These are phyloP conservation scores for Kazachstania sp. DNA, from an alignment of 1,139 yeast species.

Conservation along the genomic window DNA sequence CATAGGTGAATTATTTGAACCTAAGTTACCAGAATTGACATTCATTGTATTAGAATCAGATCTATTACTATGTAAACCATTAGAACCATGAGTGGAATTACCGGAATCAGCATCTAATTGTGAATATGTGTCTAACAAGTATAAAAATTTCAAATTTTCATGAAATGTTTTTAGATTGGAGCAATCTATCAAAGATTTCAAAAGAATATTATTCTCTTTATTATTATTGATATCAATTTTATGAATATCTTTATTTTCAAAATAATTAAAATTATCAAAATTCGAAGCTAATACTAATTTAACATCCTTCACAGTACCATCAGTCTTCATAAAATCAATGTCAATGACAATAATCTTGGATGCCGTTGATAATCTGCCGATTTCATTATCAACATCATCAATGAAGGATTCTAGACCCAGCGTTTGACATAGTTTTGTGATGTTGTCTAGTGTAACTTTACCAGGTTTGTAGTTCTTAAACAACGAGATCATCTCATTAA, in stretches of 20 bases:
- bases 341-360: slow-evolving; percentile 32
- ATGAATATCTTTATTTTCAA: slow-evolving; percentile 8
- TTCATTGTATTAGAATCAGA: neutral
- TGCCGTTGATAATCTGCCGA: slow-evolving; percentile 30
- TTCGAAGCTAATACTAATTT: slow-evolving; percentile 32
- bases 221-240: slow-evolving; percentile 6
- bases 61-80: slow-evolving; percentile 2
- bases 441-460: slow-evolving; percentile 26
- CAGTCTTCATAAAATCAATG: slow-evolving; percentile 27
- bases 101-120: slow-evolving; percentile 22
- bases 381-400: slow-evolving; percentile 24
- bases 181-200: slow-evolving; percentile 24
- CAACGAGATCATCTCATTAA: slow-evolving; percentile 24
- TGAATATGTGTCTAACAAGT: slow-evolving; percentile 28
- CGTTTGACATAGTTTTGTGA: slow-evolving; percentile 31
- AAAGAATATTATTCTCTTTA: slow-evolving; percentile 21
- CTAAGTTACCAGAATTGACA: neutral
- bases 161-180: slow-evolving; percentile 27
- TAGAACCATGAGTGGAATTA: slow-evolving; percentile 4
- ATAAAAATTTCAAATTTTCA: slow-evolving; percentile 27
- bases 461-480: slow-evolving; percentile 31
- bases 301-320: slow-evolving; percentile 27
- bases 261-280: slow-evolving; percentile 31
- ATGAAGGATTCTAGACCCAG: slow-evolving; percentile 30
- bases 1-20: slow-evolving; percentile 3